phyloP scores from a whole-genome alignment of 371 early-diverging fungal genomes.

The Apophysomyces ossiformis region DNA sequence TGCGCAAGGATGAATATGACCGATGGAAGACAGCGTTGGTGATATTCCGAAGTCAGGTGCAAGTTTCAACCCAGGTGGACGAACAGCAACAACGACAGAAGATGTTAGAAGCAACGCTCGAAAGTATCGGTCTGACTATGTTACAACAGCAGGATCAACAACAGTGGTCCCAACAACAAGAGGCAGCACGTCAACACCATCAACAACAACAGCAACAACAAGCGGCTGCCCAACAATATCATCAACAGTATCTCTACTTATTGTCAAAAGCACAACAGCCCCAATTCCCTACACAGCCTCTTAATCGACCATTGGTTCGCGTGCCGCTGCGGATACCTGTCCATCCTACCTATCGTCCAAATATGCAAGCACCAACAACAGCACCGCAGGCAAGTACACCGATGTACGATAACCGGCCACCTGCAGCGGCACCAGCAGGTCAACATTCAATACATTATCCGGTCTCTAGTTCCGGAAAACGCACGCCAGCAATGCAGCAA shows the following conservation, averaged over 20 bases:
- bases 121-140: slow-evolving; percentile 41
- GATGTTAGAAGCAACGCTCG: slow-evolving; percentile 45
- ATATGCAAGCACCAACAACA: slow-evolving; percentile 17
- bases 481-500: slow-evolving; percentile 14
- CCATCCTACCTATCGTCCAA: slow-evolving; percentile 30
- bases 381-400: slow-evolving; percentile 9
- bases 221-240: slow-evolving; percentile 28
- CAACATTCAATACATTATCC: slow-evolving; percentile 18
- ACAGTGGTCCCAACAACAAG: slow-evolving; percentile 27
- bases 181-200: slow-evolving; percentile 17
- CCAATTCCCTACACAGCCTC: slow-evolving; percentile 29
- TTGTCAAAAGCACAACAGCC: slow-evolving; percentile 36
- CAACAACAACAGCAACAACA: slow-evolving; percentile 42
- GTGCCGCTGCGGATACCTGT: slow-evolving; percentile 36
- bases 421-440: slow-evolving; percentile 15
- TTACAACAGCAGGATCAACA: slow-evolving; percentile 32
- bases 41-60: slow-evolving; percentile 41
- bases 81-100: slow-evolving; percentile 48
- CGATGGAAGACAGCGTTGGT: slow-evolving; percentile 44
- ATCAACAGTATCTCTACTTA: slow-evolving; percentile 34
- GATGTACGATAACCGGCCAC: slow-evolving; percentile 7
- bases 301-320: slow-evolving; percentile 30
- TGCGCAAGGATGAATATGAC: slow-evolving; percentile 61
- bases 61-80: slow-evolving; percentile 36
- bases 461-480: slow-evolving; percentile 7